Conservation (phyloP, 106 monocot species). For the Agapanthus africanus region DNA sequence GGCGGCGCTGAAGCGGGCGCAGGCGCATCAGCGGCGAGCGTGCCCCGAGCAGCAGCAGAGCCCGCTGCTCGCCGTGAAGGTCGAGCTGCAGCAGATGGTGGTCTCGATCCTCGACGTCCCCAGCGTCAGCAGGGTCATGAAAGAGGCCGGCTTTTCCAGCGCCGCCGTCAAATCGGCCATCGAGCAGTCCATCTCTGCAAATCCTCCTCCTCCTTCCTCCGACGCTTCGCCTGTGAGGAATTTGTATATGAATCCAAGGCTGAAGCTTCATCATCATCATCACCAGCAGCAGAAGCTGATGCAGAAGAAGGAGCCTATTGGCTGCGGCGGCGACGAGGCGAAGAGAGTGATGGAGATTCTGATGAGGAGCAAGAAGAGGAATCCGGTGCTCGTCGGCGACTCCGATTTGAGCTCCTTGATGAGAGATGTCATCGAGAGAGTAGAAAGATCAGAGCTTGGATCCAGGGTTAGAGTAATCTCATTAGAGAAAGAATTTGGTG, state of each 20-base stretch:
- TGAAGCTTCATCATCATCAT: no score
- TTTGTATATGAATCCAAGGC: constrained; percentile 18
- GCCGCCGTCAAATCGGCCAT: constrained; percentile 59
- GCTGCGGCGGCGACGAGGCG: background rate
- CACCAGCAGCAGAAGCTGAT: constrained; percentile 9
- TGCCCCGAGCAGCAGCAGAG: constrained; percentile 76
- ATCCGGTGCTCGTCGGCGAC: constrained; percentile 80
- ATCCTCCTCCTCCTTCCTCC: constrained; percentile 15
- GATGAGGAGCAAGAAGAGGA: constrained; percentile 36
- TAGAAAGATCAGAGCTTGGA: constrained; percentile 22
- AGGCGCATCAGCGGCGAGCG: constrained; percentile 75
- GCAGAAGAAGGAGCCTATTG: background rate
- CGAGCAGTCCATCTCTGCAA: constrained; percentile 45
- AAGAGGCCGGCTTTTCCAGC: constrained; percentile 73
- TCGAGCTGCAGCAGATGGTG: constrained; percentile 65
- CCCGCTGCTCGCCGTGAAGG: constrained; percentile 63
- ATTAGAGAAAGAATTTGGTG: constrained; percentile 25
- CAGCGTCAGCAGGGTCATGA: constrained; percentile 84
- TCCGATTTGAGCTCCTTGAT: constrained; percentile 29
- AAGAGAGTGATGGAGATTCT: constrained; percentile 45
- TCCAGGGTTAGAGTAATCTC: constrained; percentile 21
- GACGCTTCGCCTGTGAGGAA: constrained; percentile 1
- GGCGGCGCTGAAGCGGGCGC: constrained; percentile 88
- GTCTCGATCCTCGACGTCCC: constrained; percentile 88
- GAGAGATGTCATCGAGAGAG: constrained; percentile 35